Percentiles rank a stretch among this genome's conserved stretches.
These are phyloP conservation scores for Pseudocercospora vitis DNA, from an alignment of 2,329 filamentous ascomycete genomes.

Conservation along the genomic window DNA sequence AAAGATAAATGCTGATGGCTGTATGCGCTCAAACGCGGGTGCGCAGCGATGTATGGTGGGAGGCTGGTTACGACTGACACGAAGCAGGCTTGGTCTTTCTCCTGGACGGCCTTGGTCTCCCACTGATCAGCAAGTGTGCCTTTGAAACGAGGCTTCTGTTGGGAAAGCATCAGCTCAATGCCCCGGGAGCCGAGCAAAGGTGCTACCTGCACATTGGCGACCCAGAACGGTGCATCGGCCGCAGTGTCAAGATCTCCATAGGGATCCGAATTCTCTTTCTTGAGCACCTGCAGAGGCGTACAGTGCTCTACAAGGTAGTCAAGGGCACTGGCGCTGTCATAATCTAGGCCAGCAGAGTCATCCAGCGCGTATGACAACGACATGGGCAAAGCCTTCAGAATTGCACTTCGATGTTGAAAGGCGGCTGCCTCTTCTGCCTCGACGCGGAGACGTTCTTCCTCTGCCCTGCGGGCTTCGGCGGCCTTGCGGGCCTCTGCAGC, in stretches of 20 bases:
- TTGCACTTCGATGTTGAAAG: conserved; percentile 23
- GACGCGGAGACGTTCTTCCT: conserved; percentile 20
- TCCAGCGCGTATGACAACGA: conserved; percentile 27
- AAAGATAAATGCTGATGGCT: conserved; percentile 16
- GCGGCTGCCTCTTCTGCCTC: conserved; percentile 26
- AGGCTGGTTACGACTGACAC: conserved; percentile 19
- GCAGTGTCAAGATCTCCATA: conserved; percentile 16
- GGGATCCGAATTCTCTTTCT: conserved; percentile 17
- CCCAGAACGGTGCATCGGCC: conserved; percentile 23
- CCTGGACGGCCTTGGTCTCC: conserved; percentile 25
- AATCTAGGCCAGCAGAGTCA: conserved; percentile 21
- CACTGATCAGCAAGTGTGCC: conserved; percentile 26
- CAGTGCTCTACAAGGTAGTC: conserved; percentile 26
- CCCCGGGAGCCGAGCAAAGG: conserved; percentile 33
- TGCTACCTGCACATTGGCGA: conserved; percentile 36
- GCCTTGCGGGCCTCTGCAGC: conserved; percentile 10
- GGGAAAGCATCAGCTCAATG: conserved; percentile 32
- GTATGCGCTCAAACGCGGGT: conserved; percentile 12
- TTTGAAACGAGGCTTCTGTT: conserved; percentile 25
- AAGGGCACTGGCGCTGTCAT: conserved; percentile 14
- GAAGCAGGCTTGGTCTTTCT: conserved; percentile 15
- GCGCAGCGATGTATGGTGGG: conserved; percentile 12
- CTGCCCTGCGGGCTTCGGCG: conserved; percentile 20
- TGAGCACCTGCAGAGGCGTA: conserved; percentile 31
- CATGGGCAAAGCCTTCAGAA: conserved; percentile 31